phyloP scores from a whole-genome alignment of 352 stramenopile species.

The Ophiocytium majus region DNA sequence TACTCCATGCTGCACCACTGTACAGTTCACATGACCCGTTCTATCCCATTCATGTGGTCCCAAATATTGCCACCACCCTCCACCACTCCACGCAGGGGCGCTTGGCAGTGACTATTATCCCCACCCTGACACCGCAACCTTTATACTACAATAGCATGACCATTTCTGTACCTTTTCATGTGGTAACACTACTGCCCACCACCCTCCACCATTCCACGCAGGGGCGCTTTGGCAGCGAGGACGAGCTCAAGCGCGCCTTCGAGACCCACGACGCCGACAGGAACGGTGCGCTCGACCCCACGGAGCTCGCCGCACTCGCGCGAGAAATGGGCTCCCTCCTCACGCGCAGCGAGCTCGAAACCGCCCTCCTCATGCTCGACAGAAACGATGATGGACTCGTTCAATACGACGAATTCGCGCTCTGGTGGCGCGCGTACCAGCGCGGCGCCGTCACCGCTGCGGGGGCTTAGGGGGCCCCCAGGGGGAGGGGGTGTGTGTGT shows the following conservation, averaged over 20 bases:
- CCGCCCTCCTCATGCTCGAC: slow-evolving; percentile 8
- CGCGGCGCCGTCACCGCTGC: neutral
- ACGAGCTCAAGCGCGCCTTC: neutral
- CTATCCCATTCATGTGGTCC: too few relatives aligned
- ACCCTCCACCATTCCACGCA: neutral
- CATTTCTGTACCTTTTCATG: too few relatives aligned
- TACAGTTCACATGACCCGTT: too few relatives aligned
- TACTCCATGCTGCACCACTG: too few relatives aligned
- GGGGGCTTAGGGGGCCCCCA: neutral
- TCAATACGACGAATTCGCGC: slow-evolving; percentile 4
- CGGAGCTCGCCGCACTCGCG: neutral
- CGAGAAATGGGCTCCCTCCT: neutral
- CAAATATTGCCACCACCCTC: too few relatives aligned
- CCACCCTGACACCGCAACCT: too few relatives aligned
- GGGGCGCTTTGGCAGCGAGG: neutral
- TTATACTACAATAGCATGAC: too few relatives aligned
- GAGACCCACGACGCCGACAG: neutral
- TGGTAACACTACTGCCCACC: neutral
- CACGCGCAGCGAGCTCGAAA: slow-evolving; percentile 9
- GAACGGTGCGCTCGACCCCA: neutral
- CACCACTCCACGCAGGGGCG: too few relatives aligned
- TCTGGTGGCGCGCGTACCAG: neutral
- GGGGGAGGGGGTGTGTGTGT: too few relatives aligned
- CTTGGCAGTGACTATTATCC: too few relatives aligned
- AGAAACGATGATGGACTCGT: neutral